Evolutionary conservation across 495 filamentous ascomycete species (phyloP), one percentile per base, ranked within the genome.

Genomic region (Xylaria venustula): DNA sequence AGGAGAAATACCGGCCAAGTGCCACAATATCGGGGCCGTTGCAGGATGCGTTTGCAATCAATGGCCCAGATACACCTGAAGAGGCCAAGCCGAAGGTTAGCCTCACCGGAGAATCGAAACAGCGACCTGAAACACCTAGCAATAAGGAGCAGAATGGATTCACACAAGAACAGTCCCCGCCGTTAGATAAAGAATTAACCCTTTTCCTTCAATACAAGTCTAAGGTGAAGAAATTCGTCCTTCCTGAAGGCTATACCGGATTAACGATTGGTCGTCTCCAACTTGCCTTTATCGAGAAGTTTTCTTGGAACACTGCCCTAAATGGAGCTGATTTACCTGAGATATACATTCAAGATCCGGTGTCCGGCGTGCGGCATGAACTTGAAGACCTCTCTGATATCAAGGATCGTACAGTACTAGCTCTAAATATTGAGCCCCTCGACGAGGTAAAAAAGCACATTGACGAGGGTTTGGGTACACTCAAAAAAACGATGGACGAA

Each of bases 211-310:
- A 98, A 76, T 96, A 97, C 75, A 96, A 92, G 66, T 93, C 88
- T 61, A 92, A 93, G 67, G 94, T 98, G 60, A 97, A 97, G 76
- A 98, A 98, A 67, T 96, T 93, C 68, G 85, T 96, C 7, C 83
- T 98, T 11, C 76, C 90, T 2, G 93, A 93, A 66, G 93, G 92
- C 4, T 88, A 86, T 58, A 84, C 87, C 9, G 91, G 90, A 45
- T 78, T 98, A 15, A 92, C 92, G 19, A 87, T 96, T 54, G 91
- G 90, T 9, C 84, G 92, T 11, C 75, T 98, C 57, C 94, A 98
- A 68, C 82, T 98, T 32, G 93, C 93, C n/a, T 98, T 98, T 72
- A 98, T 98, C 65, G 95, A 98, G 64, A 98, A 97, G 67, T 98
- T 98, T 67, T 92, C 92, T 7, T 98, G 96, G 92, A 97, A 94